Conservation (phyloP, 2,329 filamentous ascomycete species). For the Paracoccidioides brasiliensis region DNA sequence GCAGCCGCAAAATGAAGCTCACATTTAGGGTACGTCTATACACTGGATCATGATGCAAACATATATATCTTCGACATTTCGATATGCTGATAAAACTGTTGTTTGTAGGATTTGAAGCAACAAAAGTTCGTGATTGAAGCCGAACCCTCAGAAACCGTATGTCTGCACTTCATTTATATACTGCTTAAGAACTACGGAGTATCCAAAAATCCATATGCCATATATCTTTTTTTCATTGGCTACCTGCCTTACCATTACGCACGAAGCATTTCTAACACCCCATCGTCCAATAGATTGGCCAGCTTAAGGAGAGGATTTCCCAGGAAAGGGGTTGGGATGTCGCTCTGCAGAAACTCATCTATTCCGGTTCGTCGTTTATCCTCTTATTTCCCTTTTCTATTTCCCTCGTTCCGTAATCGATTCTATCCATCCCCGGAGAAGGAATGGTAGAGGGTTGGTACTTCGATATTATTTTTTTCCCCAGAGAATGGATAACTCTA, state of each 20-base stretch:
- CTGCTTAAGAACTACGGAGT: too few relatives aligned
- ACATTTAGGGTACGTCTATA: constrained; percentile 11
- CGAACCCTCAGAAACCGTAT: constrained; percentile 81
- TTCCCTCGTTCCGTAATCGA: neutral
- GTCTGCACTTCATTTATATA: constrained; percentile 28
- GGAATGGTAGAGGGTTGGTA: too few relatives aligned
- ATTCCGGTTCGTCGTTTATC: constrained; percentile 58
- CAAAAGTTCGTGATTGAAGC: constrained; percentile 96
- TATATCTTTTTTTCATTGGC: constrained; percentile 11
- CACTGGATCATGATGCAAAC: neutral
- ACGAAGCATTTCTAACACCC: neutral
- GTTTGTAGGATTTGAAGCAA: constrained; percentile 79
- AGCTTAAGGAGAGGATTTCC: constrained; percentile 85
- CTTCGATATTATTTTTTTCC: too few relatives aligned
- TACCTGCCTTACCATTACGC: neutral
- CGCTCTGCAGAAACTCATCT: constrained; percentile 87
- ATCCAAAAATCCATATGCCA: neutral
- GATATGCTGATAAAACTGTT: neutral
- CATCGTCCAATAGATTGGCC: constrained; percentile 51
- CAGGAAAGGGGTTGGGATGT: constrained; percentile 90
- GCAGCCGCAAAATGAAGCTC: constrained; percentile 11
- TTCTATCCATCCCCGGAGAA: too few relatives aligned
- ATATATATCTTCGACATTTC: neutral
- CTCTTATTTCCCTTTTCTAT: neutral
- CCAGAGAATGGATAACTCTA: neutral